phyloP scores from a whole-genome alignment of 2,329 filamentous ascomycete genomes.

The Fusarium odoratissimum region DNA sequence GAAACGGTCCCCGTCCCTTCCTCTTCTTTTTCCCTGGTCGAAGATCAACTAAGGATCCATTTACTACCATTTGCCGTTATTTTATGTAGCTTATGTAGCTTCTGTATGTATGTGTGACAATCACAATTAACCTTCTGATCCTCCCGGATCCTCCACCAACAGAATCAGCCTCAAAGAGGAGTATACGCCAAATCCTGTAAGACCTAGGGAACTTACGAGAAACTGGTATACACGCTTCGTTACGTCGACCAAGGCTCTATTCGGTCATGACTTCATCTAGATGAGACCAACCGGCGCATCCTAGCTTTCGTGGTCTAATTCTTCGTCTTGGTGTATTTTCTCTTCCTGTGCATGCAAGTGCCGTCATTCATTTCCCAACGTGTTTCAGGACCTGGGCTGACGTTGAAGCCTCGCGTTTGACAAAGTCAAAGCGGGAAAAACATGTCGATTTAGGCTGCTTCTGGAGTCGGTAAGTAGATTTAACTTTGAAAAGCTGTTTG shows the following conservation, averaged over 20 bases:
- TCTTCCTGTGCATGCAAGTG: background rate
- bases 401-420: background rate
- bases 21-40: constrained; percentile 2
- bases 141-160: constrained; percentile 1
- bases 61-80: background rate
- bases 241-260: background rate
- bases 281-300: constrained; percentile 1
- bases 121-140: constrained; percentile 18
- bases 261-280: constrained; percentile 1
- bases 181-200: background rate
- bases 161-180: constrained; percentile 1
- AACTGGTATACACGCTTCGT: background rate
- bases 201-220: background rate
- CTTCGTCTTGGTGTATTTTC: constrained; percentile 2
- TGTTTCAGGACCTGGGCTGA: constrained; percentile 20
- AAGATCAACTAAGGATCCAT: constrained; percentile 15
- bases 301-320: background rate
- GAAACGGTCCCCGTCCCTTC: constrained; percentile 17
- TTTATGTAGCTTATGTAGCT: background rate
- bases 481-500: background rate
- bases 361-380: constrained; percentile 16
- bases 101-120: constrained; percentile 17
- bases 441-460: background rate
- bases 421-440: background rate
- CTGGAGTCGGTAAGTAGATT: background rate